Percentiles rank a stretch among this genome's conserved stretches.
Evolutionary conservation across 805 yeast species (phyloP).

Genomic region (Yarrowia osloensis): DNA sequence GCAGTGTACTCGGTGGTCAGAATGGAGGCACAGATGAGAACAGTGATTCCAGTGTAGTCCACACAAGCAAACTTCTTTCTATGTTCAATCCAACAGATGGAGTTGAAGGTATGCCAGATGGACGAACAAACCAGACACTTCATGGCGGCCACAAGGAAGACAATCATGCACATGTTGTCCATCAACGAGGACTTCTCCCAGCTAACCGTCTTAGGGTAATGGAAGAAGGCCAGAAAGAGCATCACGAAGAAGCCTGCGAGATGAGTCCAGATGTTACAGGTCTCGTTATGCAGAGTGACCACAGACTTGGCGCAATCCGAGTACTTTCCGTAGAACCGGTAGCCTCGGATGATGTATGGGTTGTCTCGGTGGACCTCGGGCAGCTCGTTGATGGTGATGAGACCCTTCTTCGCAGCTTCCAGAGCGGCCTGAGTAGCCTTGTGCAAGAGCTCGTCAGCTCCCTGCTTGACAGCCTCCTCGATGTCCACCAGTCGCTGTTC

Average conservation of each 20-base stretch:
- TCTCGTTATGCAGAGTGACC: conserved; percentile 74
- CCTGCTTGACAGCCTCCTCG: conserved; percentile 37
- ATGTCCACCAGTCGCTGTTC: conserved; percentile 42
- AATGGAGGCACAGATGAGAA: conserved; percentile 85
- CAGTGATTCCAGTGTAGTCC: conserved; percentile 92
- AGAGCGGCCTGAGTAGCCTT: conserved; percentile 35
- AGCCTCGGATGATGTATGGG: conserved; percentile 79
- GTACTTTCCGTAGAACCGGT: conserved; percentile 74
- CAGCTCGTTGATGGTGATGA: conserved; percentile 78
- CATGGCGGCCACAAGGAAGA: conserved; percentile 70
- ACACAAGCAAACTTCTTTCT: conserved; percentile 85
- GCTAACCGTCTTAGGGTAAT: conserved; percentile 61
- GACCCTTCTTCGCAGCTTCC: conserved; percentile 44
- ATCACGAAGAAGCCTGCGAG: conserved; percentile 65
- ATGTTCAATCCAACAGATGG: conserved; percentile 62
- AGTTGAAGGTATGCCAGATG: conserved; percentile 89
- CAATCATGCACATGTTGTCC: conserved; percentile 57
- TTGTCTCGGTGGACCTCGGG: conserved; percentile 95
- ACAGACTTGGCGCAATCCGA: conserved; percentile 60
- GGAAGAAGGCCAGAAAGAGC: conserved; percentile 56
- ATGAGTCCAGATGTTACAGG: conserved; percentile 94
- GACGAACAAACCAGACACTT: conserved; percentile 78
- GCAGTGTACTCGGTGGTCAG: conserved; percentile 82
- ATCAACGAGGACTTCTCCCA: conserved; percentile 40
- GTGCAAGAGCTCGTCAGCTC: conserved; percentile 27